Evolutionary conservation across 2,329 filamentous ascomycete species (phyloP), one percentile per base, ranked within the genome.

Genomic region (Clathrospora elynae): DNA sequence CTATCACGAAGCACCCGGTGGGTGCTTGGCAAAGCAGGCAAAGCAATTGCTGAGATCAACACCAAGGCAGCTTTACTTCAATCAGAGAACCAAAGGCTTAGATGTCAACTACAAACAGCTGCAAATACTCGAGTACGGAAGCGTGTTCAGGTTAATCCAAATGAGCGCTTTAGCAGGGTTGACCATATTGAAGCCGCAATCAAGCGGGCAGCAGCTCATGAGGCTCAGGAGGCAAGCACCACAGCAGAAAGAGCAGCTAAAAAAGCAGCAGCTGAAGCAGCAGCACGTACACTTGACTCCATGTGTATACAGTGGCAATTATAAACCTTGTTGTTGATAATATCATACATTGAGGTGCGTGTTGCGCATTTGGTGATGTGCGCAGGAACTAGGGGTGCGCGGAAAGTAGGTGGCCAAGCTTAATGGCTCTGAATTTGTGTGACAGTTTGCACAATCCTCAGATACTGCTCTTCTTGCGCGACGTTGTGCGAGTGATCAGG

Each of bases 261-360:
- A 32, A 42, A 18, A 23, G 42, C 25, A 13, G 34, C 37, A 37
- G 36, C 36, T 12, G 40, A n/a, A 23, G 29, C 20, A 36, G 40
- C 39, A 32, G 36, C 31, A 10, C 20, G 2, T 19, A 20, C 31
- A 26, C 28, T 51, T 25, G n/a, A 32, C 6, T 36, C 30, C 34
- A 47, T 47, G 38, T 51, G 48, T 44, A 47, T 10, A 13, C 23
- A 47, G 35, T 49, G 35, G 31, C 46, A 49, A 36, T 20, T 44
- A 24, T 35, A 46, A 41, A 17, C 6, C 3, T 38, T 16, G 35
- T 38, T 38, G 35, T 38, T 30, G 25, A 38, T n/a, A 12, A 14
- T 6, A 23, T 6, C 10, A 19, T 6, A 4, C 3, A 17, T n/a
- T n/a, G 20, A 25, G n/a, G 6, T 6, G 6, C 10, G 20, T 23